Evolutionary conservation across 2,329 filamentous ascomycete genomes (phyloP).

Genomic region (Hysterium pulicare): DNA sequence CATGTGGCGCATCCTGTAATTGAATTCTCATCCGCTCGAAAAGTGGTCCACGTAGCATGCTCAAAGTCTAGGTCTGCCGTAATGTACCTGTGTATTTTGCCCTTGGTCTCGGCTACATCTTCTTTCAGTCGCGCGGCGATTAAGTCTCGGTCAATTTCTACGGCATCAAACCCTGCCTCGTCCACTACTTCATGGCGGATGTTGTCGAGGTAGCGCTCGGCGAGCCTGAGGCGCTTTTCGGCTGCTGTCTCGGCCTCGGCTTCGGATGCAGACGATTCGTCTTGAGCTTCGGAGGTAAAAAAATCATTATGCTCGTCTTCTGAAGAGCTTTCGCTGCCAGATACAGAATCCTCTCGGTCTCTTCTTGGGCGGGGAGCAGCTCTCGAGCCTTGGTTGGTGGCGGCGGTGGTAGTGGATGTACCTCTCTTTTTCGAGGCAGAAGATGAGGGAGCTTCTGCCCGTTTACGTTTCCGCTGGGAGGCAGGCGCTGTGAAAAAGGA

Average conservation of each 20-base stretch:
- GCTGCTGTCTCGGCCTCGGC: constrained; percentile 83
- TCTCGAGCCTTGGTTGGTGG: constrained; percentile 44
- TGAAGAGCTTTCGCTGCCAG: constrained; percentile 73
- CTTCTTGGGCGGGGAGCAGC: constrained; percentile 45
- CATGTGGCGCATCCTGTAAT: constrained; percentile 78
- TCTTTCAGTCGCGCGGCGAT: constrained; percentile 83
- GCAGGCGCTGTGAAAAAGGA: constrained; percentile 93
- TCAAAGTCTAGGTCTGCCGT: constrained; percentile 69
- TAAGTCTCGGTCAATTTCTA: constrained; percentile 86
- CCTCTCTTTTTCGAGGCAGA: constrained; percentile 61
- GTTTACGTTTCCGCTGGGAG: constrained; percentile 87
- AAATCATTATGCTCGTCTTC: constrained; percentile 51
- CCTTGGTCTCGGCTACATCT: constrained; percentile 88
- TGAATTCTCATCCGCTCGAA: constrained; percentile 72
- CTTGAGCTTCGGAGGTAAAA: constrained; percentile 29
- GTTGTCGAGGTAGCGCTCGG: constrained; percentile 90
- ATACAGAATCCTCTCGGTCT: constrained; percentile 75
- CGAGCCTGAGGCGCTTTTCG: constrained; percentile 79
- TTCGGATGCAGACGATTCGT: constrained; percentile 58
- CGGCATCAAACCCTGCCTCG: constrained; percentile 85
- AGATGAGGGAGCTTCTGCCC: constrained; percentile 47
- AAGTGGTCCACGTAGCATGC: constrained; percentile 65
- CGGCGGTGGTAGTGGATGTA: constrained; percentile 42
- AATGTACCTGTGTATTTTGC: constrained; percentile 79
- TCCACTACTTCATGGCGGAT: constrained; percentile 71